Evolutionary conservation across 192 early-diverging fungal species (phyloP), one percentile per base, ranked within the genome.

Genomic region (Radiomyces spectabilis): DNA sequence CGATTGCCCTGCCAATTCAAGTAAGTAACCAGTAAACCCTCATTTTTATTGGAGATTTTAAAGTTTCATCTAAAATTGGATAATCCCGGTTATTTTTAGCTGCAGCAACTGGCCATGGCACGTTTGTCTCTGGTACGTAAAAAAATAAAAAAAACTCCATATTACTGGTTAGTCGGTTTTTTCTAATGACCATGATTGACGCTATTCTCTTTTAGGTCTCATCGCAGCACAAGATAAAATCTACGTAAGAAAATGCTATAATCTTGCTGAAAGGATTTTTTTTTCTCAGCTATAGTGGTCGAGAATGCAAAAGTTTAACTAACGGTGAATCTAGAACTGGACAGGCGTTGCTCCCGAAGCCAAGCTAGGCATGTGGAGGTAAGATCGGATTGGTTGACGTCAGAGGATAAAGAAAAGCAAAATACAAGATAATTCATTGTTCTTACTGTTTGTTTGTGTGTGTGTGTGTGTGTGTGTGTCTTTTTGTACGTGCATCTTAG

Each of bases 281-380:
- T 54, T 66, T 67, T 3, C 29, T 49, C 0, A 33, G 9, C 1
- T n/a, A 13, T 40, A 67, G 65, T 51, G 56, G 42, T 79, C 76
- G 24, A 65, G n/a, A n/a, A n/a, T n/a, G n/a, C 69, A 0, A 84
- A 83, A 3, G 80, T 88, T n/a, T 82, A 79, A 0, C 86, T 79
- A n/a, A n/a, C n/a, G n/a, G n/a, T n/a, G 71, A 59, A 13, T 79
- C 82, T 19, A 88, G 77, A 55, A 63, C n/a, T 76, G 88, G 50
- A 66, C 57, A 24, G 94, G 94, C 38, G 88, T 93, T 18, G 92
- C 90, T 13, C 94, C 94, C 0, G 78, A 79, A 44, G 91, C 73
- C 74, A 66, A 59, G 1, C 62, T 94, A 22, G 86, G 86, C 15
- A 79, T 77, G 12, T 96, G 88, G 76, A 78, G 90, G 61, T 63